Evolutionary conservation across 1,284 basidiomycete genomes (phyloP), one percentile per base, ranked within the genome.

Genomic region (Apiotrichum mycotoxinovorans): DNA sequence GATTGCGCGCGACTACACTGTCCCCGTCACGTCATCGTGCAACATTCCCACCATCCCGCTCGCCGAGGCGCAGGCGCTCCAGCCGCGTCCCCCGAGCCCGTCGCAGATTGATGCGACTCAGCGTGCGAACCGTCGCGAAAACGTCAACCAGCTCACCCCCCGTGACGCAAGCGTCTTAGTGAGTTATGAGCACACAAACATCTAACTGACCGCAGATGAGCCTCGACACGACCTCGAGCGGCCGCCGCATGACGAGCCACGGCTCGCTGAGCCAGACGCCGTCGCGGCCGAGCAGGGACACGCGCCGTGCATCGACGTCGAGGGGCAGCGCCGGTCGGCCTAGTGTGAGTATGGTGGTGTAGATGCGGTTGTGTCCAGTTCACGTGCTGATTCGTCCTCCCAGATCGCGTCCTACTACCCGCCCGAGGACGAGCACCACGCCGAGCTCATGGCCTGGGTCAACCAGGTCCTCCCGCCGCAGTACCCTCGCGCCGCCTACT

Each of bases 11-110:
- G 92, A 96, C 75, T 95, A 93, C 72, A 82, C 86, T 14, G 92
- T 87, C 68, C 90, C 94, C 25, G 94, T 98, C 54, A 87, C 97
- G 25, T 97, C 94, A 8, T 96, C 92, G 2, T 94, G 91, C 79
- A 97, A 97, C 73, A 93, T 98, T 57, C 90, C 93, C 3, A 98
- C 94, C 2, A 98, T 99, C 60, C 91, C 93, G 2, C 83, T 99
- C 40, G 85, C 87, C 41, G 90, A 97, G 46, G 95, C 95, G 1
- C 94, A 98, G 78, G 86, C 93, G 10, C 91, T 98, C 89, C 87
- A 90, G 0, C 95, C 95, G 14, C 83, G 95, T 14, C 95, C 96
- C 1, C 96, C 95, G 0, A 95, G 91, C 1, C 96, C 96, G 0
- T 84, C 84, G 0, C 85, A 87, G 11, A 86, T 94, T 17, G 91